These are phyloP conservation scores for Aspergillus caelatus DNA, from an alignment of 2,329 filamentous ascomycete species.

Conservation along the genomic window DNA sequence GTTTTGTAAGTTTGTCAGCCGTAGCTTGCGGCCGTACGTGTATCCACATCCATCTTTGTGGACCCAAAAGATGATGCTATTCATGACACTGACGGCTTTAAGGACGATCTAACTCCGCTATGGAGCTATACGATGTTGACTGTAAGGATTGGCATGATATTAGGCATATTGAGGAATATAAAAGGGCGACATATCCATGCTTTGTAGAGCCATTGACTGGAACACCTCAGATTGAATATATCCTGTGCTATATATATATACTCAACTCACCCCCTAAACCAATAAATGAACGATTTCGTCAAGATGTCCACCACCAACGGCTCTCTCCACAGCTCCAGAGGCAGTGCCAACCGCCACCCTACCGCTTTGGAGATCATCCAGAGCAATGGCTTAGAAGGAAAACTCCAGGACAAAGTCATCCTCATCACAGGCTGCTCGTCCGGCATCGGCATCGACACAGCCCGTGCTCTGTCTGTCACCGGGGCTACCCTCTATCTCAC, in stretches of 20 bases:
- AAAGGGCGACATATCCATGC: neutral
- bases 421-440: conserved; percentile 28
- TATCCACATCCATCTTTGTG: neutral
- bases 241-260: too few relatives aligned
- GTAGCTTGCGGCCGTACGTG: too few relatives aligned
- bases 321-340: too few relatives aligned
- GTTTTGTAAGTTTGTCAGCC: neutral
- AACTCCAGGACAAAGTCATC: conserved; percentile 18
- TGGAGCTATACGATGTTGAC: neutral
- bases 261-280: neutral
- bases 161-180: neutral
- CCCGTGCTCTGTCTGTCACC: conserved; percentile 44
- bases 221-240: neutral
- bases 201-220: neutral
- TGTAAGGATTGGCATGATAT: neutral
- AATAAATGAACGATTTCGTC: rapidly evolving
- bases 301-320: neutral
- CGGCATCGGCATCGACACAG: conserved; percentile 51
- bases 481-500: conserved; percentile 40
- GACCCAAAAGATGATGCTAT: neutral
- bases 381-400: conserved; percentile 24
- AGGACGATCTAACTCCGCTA: neutral
- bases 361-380: conserved; percentile 39
- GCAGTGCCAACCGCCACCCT: conserved; percentile 25
- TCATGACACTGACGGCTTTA: neutral